Base-by-base conservation (phyloP, 352 stramenopile genomes). In the Pythium vanterpoolii region DNA sequence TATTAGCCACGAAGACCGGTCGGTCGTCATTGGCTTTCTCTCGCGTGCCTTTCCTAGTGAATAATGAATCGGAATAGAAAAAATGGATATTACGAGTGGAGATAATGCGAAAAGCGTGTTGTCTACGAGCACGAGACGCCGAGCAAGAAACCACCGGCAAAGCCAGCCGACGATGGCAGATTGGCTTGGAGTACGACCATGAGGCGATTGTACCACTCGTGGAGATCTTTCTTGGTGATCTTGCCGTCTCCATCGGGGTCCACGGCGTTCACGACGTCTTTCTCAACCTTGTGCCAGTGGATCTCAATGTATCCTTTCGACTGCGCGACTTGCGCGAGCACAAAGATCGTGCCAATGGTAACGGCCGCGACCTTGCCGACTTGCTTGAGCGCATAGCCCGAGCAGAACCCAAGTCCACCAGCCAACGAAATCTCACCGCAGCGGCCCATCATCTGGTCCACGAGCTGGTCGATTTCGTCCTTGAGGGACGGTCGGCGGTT, bases 221-320 rank as follows among this genome's bases (percentile, higher is more conserved):
- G 78, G 52, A 93, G 58, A 62, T 96, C 87, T 34, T 88, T 67
- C 62, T 77, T 81, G 39, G 86, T 81, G 67, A 96, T 83, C 74
- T 94, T 94, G 62, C 84, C 86, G 48, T 96, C 86, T 56, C 79
- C 77, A 64, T 95, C 83, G 0, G 78, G 73, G 64, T 96, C 87
- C 27, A 96, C 78, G n/a, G 80, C 78, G 19, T 69, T 69, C 56
- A 93, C 85, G 40, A 92, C 78, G 62, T 95, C 86, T 51, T 89
- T 89, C 54, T 96, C 81, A 31, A 96, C 78, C 71, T 96, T 96
- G 53, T 76, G 73, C 87, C 86, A 96, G 65, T 96, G 87, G 57
- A 96, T 92, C 56, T 95, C 70, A 58, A 96, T 89, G 79, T 96
- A 96, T 36, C 87, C 87, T 46, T 91, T 83, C 33, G 85, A 91